Base-by-base conservation (phyloP, 2,329 filamentous ascomycete species). In the Aphanocladium album region DNA sequence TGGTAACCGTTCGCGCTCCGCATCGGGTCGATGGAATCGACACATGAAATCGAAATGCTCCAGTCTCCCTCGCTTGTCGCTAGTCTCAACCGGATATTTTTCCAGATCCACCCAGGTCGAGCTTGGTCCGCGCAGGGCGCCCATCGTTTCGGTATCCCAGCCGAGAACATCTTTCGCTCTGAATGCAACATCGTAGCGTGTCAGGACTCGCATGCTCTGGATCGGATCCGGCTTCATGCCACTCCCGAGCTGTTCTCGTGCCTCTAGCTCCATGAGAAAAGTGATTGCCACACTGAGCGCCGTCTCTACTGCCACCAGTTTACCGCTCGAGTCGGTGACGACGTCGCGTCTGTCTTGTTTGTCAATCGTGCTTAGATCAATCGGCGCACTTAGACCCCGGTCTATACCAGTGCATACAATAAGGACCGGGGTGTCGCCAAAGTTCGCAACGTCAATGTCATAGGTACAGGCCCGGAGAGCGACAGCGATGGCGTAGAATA, bases 181-280 rank as follows among this genome's bases (percentile, higher is more conserved):
- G 25, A 11, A 54, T 41, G 51, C 33, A 25, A 4, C 19, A 25
- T 54, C 51, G 12, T 25, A 54, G 51, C 7, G 2, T 54, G 35
- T 54, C 51, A 54, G 33, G 35, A 41, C 52, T 55, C 39, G 37
- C 14, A 25, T 45, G 39, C 52, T 55, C 14, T 33, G 37, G 17
- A 45, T 21, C 14, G 52, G 37, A 55, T 55, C 17, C 39, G 37
- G 37, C 33, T 46, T 55, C 52, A 55, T 55, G 21, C 52, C 52
- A 55, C 33, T 33, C 35, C 23, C 39, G 41, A 33, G 52, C 52
- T 43, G 52, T 46, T 55, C 52, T 45, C 52, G 52, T 55, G 19
- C 21, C 39, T 55, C 52, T 21, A 55, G 52, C 16, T 16, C 27
- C 50, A 53, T 39, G 50, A 53, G 50, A 53, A 53, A 53, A 39